Base-by-base conservation (phyloP, 768 basidiomycete genomes). In the Termitomyces sp. region DNA sequence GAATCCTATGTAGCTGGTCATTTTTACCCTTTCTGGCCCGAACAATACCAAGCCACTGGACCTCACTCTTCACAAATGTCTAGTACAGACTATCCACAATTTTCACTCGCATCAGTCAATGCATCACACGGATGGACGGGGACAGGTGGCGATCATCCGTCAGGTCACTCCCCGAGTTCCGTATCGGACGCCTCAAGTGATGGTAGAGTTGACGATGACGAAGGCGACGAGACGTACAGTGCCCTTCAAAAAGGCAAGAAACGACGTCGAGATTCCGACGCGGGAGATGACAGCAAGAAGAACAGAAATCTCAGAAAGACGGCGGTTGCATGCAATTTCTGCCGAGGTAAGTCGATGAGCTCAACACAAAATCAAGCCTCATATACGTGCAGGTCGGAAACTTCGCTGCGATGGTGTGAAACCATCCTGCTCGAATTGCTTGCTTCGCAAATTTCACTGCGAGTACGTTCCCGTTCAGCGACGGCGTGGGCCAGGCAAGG, bases 401-500 rank as follows among this genome's bases (percentile, higher is more conserved):
- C 81, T 92, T 56, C 79, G 83, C 26, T 92, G 90, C 72, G 85
- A 89, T 66, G 89, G 88, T 2, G 76, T 71, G 2, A 79, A 74
- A 61, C 90, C 89, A 32, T 69, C 74, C 5, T 92, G 89, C 62
- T 76, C 73, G 7, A 85, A 87, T 66, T 92, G 90, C 71, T 68
- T 63, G 20, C 77, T 77, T 33, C 84, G 87, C 39, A 74, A 74
- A 49, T 71, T 76, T 56, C 63, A 69, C 32, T 89, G 88, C 66
- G 70, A 68, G 56, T 89, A 88, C 69, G 80, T 79, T 49, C 72
- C 74, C 22, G 69, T 76, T 26, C 74, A 72, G 50, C 71, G 81
- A 67, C 82, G 89, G 34, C 82, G 90, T 48, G 90, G 90, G 1
- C 88, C 89, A 56, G 89, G 89, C 27, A 90, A 87, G 72, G 85